Evolutionary conservation across 2,329 filamentous ascomycete genomes (phyloP).

Genomic region (Fusarium euwallaceae): DNA sequence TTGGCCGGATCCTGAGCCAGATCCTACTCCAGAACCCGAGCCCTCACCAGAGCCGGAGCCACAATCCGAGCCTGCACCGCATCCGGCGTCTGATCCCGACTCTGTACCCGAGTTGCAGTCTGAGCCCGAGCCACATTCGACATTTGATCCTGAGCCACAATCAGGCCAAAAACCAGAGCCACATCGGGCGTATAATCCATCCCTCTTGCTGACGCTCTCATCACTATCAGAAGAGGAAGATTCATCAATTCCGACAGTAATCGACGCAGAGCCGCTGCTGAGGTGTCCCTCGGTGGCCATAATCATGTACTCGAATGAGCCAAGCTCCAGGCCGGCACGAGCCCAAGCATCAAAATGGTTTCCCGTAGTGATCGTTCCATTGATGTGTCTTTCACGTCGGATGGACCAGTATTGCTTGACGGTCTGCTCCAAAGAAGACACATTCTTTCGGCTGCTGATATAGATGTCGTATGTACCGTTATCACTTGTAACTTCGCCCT

Average conservation of each 20-base stretch:
- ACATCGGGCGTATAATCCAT: not conserved
- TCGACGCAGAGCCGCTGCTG: not conserved
- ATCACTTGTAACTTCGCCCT: not conserved
- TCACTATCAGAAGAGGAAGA: not conserved
- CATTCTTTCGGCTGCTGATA: not conserved
- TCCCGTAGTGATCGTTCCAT: not conserved
- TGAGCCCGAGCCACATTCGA: not conserved
- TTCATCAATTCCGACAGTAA: not conserved
- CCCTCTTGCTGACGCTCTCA: not conserved
- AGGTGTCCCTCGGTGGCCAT: not conserved
- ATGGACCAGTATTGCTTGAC: not conserved
- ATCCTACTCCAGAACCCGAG: not conserved
- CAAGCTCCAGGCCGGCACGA: not conserved
- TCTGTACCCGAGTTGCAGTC: not conserved
- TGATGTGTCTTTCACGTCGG: not conserved
- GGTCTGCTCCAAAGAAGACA: not conserved
- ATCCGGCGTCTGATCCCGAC: not conserved
- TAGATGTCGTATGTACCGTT: not conserved
- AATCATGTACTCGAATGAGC: not conserved
- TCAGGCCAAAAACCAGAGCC: not conserved
- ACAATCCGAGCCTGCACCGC: not conserved
- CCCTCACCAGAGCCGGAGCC: not conserved
- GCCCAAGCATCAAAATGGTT: not conserved
- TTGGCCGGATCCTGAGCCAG: not conserved
- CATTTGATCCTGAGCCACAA: not conserved